phyloP scores from a whole-genome alignment of 108 stramenopile species.

The Seminavis robusta region DNA sequence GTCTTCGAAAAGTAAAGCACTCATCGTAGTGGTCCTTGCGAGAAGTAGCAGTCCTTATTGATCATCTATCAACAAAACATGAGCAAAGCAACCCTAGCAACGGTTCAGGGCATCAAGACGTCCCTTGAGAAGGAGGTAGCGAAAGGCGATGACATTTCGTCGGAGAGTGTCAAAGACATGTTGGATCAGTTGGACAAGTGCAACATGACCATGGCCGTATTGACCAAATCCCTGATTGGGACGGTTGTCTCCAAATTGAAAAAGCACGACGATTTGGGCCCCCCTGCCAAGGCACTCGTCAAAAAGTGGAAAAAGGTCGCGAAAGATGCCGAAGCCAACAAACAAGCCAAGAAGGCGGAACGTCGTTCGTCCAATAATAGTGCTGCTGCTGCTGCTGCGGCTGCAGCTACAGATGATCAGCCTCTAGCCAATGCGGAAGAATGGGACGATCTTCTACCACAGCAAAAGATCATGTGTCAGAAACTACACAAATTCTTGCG shows the following conservation, averaged over 20 bases:
- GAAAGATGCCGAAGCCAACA: conserved; percentile 26
- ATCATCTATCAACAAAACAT: background rate
- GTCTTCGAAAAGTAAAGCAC: background rate
- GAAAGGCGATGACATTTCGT: conserved; percentile 33
- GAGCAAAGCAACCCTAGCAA: conserved; percentile 19
- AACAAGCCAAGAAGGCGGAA: conserved; percentile 8
- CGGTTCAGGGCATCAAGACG: conserved; percentile 64
- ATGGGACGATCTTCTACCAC: conserved; percentile 58
- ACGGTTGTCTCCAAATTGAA: conserved; percentile 79
- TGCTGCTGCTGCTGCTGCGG: background rate
- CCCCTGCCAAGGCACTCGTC: conserved; percentile 59
- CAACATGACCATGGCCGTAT: conserved; percentile 60
- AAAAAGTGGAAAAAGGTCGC: conserved; percentile 89
- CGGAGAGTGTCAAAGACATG: conserved; percentile 68
- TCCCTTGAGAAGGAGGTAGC: conserved; percentile 62
- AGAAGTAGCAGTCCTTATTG: background rate
- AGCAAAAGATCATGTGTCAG: conserved; percentile 66
- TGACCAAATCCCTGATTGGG: conserved; percentile 78
- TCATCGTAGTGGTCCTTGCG: background rate
- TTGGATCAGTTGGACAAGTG: conserved; percentile 63
- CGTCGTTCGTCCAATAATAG: background rate
- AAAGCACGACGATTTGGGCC: conserved; percentile 46
- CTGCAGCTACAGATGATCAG: conserved; percentile 14
- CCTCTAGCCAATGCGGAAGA: too few relatives aligned
- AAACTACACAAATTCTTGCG: conserved; percentile 61